Conservation (phyloP, 768 basidiomycete species). For the Suillus tomentosus region DNA sequence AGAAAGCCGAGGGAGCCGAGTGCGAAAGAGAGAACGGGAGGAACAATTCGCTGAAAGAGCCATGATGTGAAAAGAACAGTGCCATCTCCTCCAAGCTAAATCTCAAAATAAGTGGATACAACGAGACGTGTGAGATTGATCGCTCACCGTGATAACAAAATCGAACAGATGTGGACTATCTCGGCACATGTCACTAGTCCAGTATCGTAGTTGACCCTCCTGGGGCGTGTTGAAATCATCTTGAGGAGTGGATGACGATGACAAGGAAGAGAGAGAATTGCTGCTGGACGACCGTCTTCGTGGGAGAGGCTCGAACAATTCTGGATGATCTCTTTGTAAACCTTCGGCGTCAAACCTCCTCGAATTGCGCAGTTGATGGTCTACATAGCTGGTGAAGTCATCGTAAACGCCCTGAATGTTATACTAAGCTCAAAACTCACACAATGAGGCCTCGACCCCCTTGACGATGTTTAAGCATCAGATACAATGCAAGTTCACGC, state of each 20-base stretch:
- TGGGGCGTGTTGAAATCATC: slow-evolving; percentile 46
- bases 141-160: slow-evolving; percentile 91
- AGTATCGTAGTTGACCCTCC: slow-evolving; percentile 94
- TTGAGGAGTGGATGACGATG: slow-evolving; percentile 45
- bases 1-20: slow-evolving; percentile 97
- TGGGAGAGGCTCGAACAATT: slow-evolving; percentile 80
- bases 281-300: slow-evolving; percentile 72
- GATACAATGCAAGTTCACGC: slow-evolving; percentile 88
- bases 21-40: slow-evolving; percentile 97
- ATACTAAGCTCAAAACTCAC: slow-evolving; percentile 45
- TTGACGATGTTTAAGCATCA: slow-evolving; percentile 84
- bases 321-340: slow-evolving; percentile 82
- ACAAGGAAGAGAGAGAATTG: slow-evolving; percentile 59
- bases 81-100: slow-evolving; percentile 94
- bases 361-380: slow-evolving; percentile 84
- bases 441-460: slow-evolving; percentile 82
- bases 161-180: slow-evolving; percentile 91
- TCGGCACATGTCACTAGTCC: slow-evolving; percentile 97
- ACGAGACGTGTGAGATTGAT: neutral
- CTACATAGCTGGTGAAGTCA: slow-evolving; percentile 73
- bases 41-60: slow-evolving; percentile 98
- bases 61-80: slow-evolving; percentile 99
- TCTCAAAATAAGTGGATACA: slow-evolving; percentile 17
- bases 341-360: slow-evolving; percentile 94
- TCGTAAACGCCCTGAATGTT: slow-evolving; percentile 18